Base-by-base conservation (phyloP, 106 monocot genomes). In the Cymbidium sinense region DNA sequence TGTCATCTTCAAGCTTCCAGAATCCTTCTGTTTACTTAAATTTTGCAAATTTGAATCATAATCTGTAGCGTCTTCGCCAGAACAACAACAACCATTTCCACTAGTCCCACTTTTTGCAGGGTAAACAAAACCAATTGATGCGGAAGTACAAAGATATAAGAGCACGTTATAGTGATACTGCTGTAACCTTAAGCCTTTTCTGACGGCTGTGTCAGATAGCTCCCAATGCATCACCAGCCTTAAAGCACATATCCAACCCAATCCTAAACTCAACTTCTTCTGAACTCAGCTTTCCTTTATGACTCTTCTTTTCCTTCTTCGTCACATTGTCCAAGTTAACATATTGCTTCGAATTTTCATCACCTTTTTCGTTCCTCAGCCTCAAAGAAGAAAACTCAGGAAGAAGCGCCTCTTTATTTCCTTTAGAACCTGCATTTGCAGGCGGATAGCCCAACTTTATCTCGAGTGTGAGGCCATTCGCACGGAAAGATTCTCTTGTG, bases 121-220 rank as follows among this genome's bases (percentile, higher is more conserved):
- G 7, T 84, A 82, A 76, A 91, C 70, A 18, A 86, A 81, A 15
- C 94, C 88, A 30, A 82, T 37, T 34, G 93, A 83, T 0, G 93
- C 93, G 52, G 93, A 84, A 70, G 93, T 88, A 28, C 93, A 93
- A 8, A 93, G 69, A 73, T 93, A 93, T 0, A 93, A 84, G 28
- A 93, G 87, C 51, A 93, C 88, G 79, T 93, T 90, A 54, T 90
- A 93, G 76, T 93, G 90, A 44, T 93, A 90, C 81, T 88, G 90
- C 73, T 86, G 79, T 13, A 90, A 33, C 61, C 79, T 70, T 18
- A 88, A 33, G 17, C 87, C 85, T 9, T 81, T 37, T 27, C 52
- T 61, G 28, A 84, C 30, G 7, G 86, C 86, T 1, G 79, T 79
- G 51, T 93, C 90, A 78, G 20, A 93, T 86, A 5, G 93, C 93